Base-by-base conservation (phyloP, 345 rosid genomes). In the Balakata baccata region DNA sequence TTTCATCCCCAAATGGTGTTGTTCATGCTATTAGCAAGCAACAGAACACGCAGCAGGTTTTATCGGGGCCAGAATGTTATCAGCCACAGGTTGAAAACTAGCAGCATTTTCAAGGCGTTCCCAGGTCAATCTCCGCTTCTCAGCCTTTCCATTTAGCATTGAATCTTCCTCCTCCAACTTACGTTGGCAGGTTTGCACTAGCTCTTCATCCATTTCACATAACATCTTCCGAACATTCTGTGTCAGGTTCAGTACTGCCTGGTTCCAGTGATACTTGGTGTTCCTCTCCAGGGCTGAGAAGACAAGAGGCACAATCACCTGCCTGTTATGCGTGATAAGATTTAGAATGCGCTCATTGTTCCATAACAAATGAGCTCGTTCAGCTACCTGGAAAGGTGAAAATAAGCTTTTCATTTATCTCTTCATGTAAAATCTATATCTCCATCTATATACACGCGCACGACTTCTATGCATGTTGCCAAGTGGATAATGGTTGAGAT, bases 361-460 rank as follows among this genome's bases (percentile, higher is more conserved):
- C 93, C 87, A 89, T 22, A 91, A 76, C 82, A 91, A 78, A 79
- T 89, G 96, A 23, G 93, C 93, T 51, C 96, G 86, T 82, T 91
- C 93, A 1, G 96, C 89, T 64, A 91, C 93, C 96, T 91, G 87
- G 73, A 81, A 84, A 70, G 56, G 39, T 22, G 64, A 66, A 50
- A 57, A 71, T 11, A 63, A 43, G 57, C 51, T 75, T 71, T 47
- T 53, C 45, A n/a, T 67, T 41, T 49, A 63, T 53, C 12, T 54
- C 73, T 70, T 43, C 29, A 34, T 18, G 46, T 39, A 7, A 59
- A 50, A 29, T 3, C 61, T 39, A 51, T n/a, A 3, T 41, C 41
- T 0, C n/a, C 29, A 16, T 41, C 8, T 18, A 41, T 10, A n/a
- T 0, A 20, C 25, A 4, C 12, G 4, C n/a, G 18, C 49, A 64